These are phyloP conservation scores for Bipolaris gigantea DNA, from an alignment of 2,329 filamentous ascomycete species.

Conservation along the genomic window DNA sequence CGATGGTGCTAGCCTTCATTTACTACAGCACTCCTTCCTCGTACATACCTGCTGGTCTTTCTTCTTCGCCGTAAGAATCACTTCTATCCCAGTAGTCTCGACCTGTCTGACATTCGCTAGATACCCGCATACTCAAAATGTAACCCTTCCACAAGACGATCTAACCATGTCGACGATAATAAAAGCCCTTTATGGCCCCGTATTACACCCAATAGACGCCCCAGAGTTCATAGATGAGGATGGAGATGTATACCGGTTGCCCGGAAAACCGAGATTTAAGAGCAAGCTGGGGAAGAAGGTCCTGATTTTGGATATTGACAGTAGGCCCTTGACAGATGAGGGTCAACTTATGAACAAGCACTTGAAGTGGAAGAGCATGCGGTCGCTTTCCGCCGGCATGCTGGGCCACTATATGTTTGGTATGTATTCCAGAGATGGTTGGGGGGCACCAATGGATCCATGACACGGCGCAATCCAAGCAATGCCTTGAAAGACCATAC, in stretches of 20 bases:
- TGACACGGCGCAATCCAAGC: background rate
- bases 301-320: slow-evolving; percentile 45
- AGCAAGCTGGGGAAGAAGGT: slow-evolving; percentile 43
- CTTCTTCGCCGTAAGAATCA: slow-evolving; percentile 28
- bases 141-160: slow-evolving; percentile 32
- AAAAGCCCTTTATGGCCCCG: slow-evolving; percentile 42
- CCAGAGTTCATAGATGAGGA: slow-evolving; percentile 45
- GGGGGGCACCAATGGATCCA: background rate
- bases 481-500: background rate
- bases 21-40: slow-evolving; percentile 35
- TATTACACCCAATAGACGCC: slow-evolving; percentile 41
- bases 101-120: slow-evolving; percentile 16
- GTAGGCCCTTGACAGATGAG: slow-evolving; percentile 37
- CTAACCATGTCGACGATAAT: slow-evolving; percentile 43
- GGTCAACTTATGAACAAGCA: slow-evolving; percentile 43
- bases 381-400: slow-evolving; percentile 44
- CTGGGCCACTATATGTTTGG: slow-evolving; percentile 46
- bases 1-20: slow-evolving; percentile 34
- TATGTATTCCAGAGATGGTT: slow-evolving; percentile 11
- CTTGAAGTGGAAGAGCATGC: slow-evolving; percentile 44
- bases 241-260: slow-evolving; percentile 37
- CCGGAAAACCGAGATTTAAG: slow-evolving; percentile 38
- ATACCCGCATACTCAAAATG: slow-evolving; percentile 30
- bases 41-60: slow-evolving; percentile 26
- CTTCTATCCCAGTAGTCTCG: background rate